Percentiles rank a stretch among this genome's conserved stretches.
Evolutionary conservation across 1,139 yeast species (phyloP).

Genomic region (Candida smagusa): DNA sequence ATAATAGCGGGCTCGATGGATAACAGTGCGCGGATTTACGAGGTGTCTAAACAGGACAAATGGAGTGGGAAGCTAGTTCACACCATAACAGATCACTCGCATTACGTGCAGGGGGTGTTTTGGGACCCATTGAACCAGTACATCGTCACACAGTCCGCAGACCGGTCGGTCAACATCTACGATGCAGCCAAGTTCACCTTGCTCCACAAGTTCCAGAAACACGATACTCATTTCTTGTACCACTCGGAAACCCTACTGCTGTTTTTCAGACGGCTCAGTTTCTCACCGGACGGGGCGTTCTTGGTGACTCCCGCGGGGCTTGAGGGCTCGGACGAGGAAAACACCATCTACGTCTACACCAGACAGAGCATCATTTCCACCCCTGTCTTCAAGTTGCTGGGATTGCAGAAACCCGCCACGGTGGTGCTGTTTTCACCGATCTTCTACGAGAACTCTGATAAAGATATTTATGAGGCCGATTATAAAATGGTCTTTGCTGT

Average conservation of each 20-base stretch:
- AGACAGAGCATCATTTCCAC: slow-evolving; percentile 64
- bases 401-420: slow-evolving; percentile 78
- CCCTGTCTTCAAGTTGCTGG: slow-evolving; percentile 77
- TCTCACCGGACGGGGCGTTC: slow-evolving; percentile 87
- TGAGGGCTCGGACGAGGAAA: slow-evolving; percentile 20
- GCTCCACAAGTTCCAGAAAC: slow-evolving; percentile 19
- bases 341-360: slow-evolving; percentile 76
- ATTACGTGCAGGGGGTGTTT: slow-evolving; percentile 90
- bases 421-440: slow-evolving; percentile 77
- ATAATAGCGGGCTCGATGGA: slow-evolving; percentile 93
- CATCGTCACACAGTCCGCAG: slow-evolving; percentile 87
- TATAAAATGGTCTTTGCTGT: slow-evolving; percentile 87
- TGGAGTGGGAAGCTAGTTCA: slow-evolving; percentile 56
- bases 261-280: slow-evolving; percentile 79
- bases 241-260: slow-evolving; percentile 87
- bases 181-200: slow-evolving; percentile 4
- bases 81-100: slow-evolving; percentile 71
- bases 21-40: slow-evolving; percentile 69
- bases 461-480: slow-evolving; percentile 46
- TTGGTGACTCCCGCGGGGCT: slow-evolving; percentile 79
- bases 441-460: slow-evolving; percentile 39
- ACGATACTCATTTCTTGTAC: slow-evolving; percentile 48
- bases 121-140: slow-evolving; percentile 88
- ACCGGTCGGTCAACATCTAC: slow-evolving; percentile 73
- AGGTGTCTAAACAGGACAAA: slow-evolving; percentile 24